Evolutionary conservation across 2,329 filamentous ascomycete species (phyloP).

Genomic region (Venturia carpophila): DNA sequence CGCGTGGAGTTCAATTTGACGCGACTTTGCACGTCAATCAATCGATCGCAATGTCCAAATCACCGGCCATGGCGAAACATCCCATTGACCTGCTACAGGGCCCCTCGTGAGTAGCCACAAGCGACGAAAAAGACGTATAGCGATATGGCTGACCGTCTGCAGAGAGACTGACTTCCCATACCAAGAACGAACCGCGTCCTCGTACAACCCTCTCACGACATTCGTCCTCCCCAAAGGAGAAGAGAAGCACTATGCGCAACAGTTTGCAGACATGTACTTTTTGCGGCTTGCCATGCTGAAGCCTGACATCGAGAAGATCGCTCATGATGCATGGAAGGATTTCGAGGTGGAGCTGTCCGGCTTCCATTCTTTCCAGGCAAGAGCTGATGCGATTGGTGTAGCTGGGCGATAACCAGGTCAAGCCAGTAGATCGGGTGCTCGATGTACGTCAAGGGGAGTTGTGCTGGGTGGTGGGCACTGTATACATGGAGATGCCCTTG

Average conservation of each 20-base stretch:
- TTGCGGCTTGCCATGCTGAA: slow-evolving; percentile 81
- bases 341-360: slow-evolving; percentile 45
- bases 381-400: slow-evolving; percentile 28
- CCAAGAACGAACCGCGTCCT: slow-evolving; percentile 30
- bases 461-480: slow-evolving; percentile 89
- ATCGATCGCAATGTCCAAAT: background rate
- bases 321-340: slow-evolving; percentile 66
- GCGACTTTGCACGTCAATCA: background rate
- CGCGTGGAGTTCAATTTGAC: background rate
- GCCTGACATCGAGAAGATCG: slow-evolving; percentile 68
- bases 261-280: slow-evolving; percentile 98
- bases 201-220: slow-evolving; percentile 67
- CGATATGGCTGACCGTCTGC: background rate
- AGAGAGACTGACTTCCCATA: slow-evolving; percentile 13
- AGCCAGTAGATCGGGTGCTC: slow-evolving; percentile 75
- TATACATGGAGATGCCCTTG: slow-evolving; percentile 94
- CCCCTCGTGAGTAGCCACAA: background rate
- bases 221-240: slow-evolving; percentile 62
- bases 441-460: slow-evolving; percentile 93
- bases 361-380: background rate
- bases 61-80: slow-evolving; percentile 13
- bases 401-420: slow-evolving; percentile 68
- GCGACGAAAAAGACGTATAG: background rate
- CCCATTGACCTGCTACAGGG: slow-evolving; percentile 1
- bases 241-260: slow-evolving; percentile 73